Base-by-base conservation (phyloP, 768 basidiomycete genomes). In the Dentipellis fragilis region DNA sequence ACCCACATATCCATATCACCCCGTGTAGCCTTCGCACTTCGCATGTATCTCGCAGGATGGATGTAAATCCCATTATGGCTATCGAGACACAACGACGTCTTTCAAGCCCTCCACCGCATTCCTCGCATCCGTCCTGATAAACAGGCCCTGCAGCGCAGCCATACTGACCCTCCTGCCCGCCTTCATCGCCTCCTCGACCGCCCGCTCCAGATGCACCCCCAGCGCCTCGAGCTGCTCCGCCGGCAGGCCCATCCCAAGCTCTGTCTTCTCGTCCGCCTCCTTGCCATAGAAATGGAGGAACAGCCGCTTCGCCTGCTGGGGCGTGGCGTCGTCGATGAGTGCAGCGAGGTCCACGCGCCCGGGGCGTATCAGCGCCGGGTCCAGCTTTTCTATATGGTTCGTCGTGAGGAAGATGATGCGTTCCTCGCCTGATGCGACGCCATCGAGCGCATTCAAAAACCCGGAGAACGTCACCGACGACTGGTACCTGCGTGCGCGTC, bases 361-460 rank as follows among this genome's bases (percentile, higher is more conserved):
- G 0, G 96, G 95, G 51, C 96, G 84, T 65, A 98, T 91, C 48
- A 99, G 80, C 0, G 95, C 96, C 6, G 92, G 87, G 70, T 99
- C 96, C 37, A 99, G 80, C 59, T 77, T 79, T 57, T 89, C 83
- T 54, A 89, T 67, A 63, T 98, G 96, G 69, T 99, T 99, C n/a
- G 96, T 98, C 0, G 96, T 99, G 85, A 99, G 89, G 72, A 99
- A 99, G 37, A 99, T 82, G 66, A 99, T 86, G n/a, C 96, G 85
- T 64, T 96, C 93, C 72, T 97, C 94, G 42, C 93, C 92, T 10
- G 95, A 96, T 4, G 93, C 95, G 29, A 99, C 95, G 16, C 96
- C 96, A 65, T 99, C 96, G 2, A 99, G 76, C 12, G 94, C 93
- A 63, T 99, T 99, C 45, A 99, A 73, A 66, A 98, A 90, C 23